phyloP scores from a whole-genome alignment of 768 basidiomycete genomes.

The Lactarius tabidus region DNA sequence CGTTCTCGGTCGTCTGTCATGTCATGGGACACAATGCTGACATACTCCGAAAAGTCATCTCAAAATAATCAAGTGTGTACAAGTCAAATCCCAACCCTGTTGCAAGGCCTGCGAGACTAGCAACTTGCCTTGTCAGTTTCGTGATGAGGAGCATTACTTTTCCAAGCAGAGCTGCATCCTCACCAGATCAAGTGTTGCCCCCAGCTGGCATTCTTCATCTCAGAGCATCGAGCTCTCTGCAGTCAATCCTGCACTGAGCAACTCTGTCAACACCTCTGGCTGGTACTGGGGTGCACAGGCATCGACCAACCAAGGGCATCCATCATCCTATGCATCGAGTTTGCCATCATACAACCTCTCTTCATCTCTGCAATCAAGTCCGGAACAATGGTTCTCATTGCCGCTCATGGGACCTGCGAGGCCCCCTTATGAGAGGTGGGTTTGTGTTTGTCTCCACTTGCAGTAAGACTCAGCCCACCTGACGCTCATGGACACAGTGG shows the following conservation, averaged over 20 bases:
- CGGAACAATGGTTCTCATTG: conserved; percentile 24
- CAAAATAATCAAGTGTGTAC: conserved; percentile 86
- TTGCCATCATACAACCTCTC: conserved; percentile 25
- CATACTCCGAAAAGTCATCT: conserved; percentile 52
- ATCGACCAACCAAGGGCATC: conserved; percentile 11
- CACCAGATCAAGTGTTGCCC: conserved; percentile 41
- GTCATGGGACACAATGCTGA: conserved; percentile 17
- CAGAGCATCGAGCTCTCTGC: conserved; percentile 14
- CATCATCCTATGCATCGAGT: conserved; percentile 24
- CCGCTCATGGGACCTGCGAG: conserved; percentile 16
- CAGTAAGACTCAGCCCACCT: background rate
- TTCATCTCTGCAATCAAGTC: conserved; percentile 22
- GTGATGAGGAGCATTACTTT: conserved; percentile 84
- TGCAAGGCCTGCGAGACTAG: conserved; percentile 78
- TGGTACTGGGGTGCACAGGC: conserved; percentile 22
- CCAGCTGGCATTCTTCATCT: conserved; percentile 24
- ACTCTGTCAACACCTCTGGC: conserved; percentile 17
- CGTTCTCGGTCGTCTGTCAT: conserved; percentile 13
- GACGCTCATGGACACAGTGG: background rate
- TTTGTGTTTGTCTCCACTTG: background rate
- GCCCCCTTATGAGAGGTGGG: conserved; percentile 20
- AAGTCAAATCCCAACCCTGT: conserved; percentile 58
- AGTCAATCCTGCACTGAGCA: background rate
- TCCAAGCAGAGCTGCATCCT: conserved; percentile 80
- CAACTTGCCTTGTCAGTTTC: conserved; percentile 69